These are phyloP conservation scores for Typha latifolia DNA, from an alignment of 176 grass and related monocot species.

Conservation along the genomic window DNA sequence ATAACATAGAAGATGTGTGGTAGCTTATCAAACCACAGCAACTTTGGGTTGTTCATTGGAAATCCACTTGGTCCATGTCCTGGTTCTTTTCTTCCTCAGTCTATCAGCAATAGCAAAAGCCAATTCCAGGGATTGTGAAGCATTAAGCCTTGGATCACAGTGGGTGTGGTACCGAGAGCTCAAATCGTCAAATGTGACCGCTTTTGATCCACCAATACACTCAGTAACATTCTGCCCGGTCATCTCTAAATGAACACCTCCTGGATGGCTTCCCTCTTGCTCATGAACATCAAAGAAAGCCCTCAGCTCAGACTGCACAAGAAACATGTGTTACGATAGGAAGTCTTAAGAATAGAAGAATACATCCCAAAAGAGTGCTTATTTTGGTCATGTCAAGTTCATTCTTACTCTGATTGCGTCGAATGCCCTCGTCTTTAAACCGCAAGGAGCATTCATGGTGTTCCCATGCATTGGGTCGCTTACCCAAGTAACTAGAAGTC, in stretches of 20 bases:
- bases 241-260: conserved; percentile 10
- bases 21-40: background rate
- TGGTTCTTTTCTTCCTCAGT: background rate
- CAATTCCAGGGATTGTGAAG: conserved; percentile 5
- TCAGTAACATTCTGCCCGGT: conserved; percentile 7
- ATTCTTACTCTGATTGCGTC: conserved; percentile 13
- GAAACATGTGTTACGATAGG: background rate
- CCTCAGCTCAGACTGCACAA: background rate
- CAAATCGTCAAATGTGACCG: conserved; percentile 1
- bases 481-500: background rate
- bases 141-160: conserved; percentile 9
- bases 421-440: conserved; percentile 5
- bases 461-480: conserved; percentile 7
- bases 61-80: conserved; percentile 4
- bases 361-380: background rate
- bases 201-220: conserved; percentile 9
- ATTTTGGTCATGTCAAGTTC: background rate
- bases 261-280: conserved; percentile 3
- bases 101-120: conserved; percentile 7
- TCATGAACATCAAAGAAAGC: conserved; percentile 7
- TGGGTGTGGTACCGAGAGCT: conserved; percentile 4
- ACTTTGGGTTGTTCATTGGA: background rate
- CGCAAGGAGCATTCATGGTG: conserved; percentile 8
- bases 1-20: background rate
- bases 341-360: background rate